Conservation (phyloP, 805 yeast genomes). For the Kazachstania kunashirensis region DNA sequence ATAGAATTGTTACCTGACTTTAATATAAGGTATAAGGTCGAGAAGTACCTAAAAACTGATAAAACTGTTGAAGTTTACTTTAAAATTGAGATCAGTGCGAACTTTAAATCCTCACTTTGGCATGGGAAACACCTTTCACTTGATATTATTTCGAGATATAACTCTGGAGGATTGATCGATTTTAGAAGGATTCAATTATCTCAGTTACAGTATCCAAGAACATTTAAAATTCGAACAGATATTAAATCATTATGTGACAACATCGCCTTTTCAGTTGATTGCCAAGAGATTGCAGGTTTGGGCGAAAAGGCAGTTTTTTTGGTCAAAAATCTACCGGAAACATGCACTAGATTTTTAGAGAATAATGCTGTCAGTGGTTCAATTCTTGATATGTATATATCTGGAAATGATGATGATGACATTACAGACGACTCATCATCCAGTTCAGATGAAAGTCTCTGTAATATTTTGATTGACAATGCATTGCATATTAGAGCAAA, state of each 20-base stretch:
- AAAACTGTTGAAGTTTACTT: constrained; percentile 10
- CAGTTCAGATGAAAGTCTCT: constrained; percentile 19
- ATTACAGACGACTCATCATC: neutral
- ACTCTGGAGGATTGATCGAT: constrained; percentile 34
- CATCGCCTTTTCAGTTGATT: constrained; percentile 26
- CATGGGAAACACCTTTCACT: constrained; percentile 28
- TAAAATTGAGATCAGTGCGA: constrained; percentile 17
- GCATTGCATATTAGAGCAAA: no score
- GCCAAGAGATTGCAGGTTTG: constrained; percentile 34
- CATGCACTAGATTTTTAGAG: neutral
- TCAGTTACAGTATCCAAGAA: constrained; percentile 19
- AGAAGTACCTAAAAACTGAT: constrained; percentile 7
- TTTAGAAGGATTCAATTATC: constrained; percentile 33
- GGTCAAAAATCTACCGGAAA: constrained; percentile 6
- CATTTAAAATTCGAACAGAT: constrained; percentile 22
- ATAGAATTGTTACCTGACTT: constrained; percentile 33
- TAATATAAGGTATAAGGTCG: constrained; percentile 14
- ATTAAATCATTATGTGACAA: constrained; percentile 14
- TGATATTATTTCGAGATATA: constrained; percentile 25
- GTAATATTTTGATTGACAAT: constrained; percentile 8
- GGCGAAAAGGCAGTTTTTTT: constrained; percentile 8
- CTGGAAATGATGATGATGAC: no score
- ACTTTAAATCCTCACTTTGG: constrained; percentile 23
- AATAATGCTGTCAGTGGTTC: no score
- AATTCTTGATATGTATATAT: no score